Conservation (phyloP, 371 early-diverging fungal genomes). For the Apophysomyces elegans region DNA sequence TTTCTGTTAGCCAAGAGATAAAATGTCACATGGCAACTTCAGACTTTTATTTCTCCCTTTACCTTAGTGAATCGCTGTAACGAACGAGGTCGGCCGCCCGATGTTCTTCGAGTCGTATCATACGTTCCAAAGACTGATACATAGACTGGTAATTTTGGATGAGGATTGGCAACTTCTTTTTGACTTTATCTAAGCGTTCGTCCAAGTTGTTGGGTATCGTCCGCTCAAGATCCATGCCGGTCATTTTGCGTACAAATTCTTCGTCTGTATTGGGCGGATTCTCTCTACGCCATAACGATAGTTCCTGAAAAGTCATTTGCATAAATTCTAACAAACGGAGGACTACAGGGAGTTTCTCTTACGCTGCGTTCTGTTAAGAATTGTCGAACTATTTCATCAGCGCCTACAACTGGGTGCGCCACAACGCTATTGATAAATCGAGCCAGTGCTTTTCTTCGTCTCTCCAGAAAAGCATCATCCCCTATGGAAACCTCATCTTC, state of each 20-base stretch:
- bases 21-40: not conserved
- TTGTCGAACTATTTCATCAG: conserved; percentile 63
- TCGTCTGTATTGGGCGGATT: conserved; percentile 38
- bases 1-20: conserved; percentile 6
- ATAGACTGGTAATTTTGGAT: conserved; percentile 61
- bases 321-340: too few species aligned
- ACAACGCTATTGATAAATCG: conserved; percentile 76
- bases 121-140: conserved; percentile 59
- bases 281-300: conserved; percentile 33
- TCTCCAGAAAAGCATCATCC: conserved; percentile 71
- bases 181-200: conserved; percentile 34
- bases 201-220: conserved; percentile 48
- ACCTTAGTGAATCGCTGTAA: conserved; percentile 55
- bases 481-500: conserved; percentile 32
- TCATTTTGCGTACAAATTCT: conserved; percentile 31
- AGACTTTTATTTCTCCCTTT: conserved; percentile 7
- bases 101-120: conserved; percentile 59
- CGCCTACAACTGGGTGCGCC: conserved; percentile 71
- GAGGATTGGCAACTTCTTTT: conserved; percentile 32
- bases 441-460: conserved; percentile 66
- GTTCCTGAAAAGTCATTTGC: conserved; percentile 20
- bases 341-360: conserved; percentile 11
- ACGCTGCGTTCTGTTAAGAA: conserved; percentile 73
- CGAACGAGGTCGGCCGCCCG: conserved; percentile 48
- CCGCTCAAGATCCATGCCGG: conserved; percentile 17